Conservation (phyloP, 805 yeast genomes). For the Metschnikowia colocasiae region DNA sequence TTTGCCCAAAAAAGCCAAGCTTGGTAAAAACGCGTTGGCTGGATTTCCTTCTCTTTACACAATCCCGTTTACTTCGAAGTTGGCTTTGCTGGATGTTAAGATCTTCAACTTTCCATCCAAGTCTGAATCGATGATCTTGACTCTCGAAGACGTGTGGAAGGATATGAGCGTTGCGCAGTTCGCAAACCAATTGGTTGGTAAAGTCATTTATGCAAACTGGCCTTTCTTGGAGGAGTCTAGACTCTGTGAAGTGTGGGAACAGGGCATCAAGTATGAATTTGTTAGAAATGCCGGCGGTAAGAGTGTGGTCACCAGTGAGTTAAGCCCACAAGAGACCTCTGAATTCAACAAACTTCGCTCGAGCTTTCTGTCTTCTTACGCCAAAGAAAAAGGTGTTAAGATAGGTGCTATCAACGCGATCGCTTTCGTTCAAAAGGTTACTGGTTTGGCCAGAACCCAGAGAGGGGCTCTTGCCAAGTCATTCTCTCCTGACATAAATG, state of each 20-base stretch:
- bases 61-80: constrained; percentile 53
- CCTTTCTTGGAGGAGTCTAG: constrained; percentile 86
- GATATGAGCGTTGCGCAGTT: constrained; percentile 60
- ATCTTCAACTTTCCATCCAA: constrained; percentile 85
- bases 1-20: constrained; percentile 59
- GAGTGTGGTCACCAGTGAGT: constrained; percentile 33
- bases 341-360: constrained; percentile 42
- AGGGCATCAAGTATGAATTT: constrained; percentile 44
- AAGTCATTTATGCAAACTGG: constrained; percentile 75
- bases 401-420: constrained; percentile 53
- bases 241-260: constrained; percentile 61
- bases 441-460: constrained; percentile 66
- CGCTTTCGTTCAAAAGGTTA: constrained; percentile 68
- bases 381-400: constrained; percentile 58
- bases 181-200: constrained; percentile 58
- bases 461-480: constrained; percentile 79
- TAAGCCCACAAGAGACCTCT: constrained; percentile 39
- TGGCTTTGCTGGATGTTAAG: constrained; percentile 60
- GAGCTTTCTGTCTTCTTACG: constrained; percentile 41
- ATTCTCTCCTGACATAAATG: constrained; percentile 48
- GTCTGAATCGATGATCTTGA: constrained; percentile 74
- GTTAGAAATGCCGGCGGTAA: constrained; percentile 27
- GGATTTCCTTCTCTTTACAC: constrained; percentile 87
- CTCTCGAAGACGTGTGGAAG: constrained; percentile 51
- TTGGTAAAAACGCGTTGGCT: constrained; percentile 71